Base-by-base conservation (phyloP, 2,329 filamentous ascomycete genomes). In the Botrytis porri region DNA sequence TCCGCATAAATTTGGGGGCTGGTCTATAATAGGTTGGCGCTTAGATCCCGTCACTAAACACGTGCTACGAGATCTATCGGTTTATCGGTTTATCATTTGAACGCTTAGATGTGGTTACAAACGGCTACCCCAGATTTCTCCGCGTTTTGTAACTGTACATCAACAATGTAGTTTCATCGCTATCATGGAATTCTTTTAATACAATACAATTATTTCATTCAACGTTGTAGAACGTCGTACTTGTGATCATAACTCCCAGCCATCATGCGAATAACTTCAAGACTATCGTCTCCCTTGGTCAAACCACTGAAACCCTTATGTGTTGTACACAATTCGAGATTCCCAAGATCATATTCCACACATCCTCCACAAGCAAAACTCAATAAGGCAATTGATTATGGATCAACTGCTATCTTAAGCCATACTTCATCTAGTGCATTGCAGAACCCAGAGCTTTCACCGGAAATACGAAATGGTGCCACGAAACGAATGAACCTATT, bases 401-500 rank as follows among this genome's bases (percentile, higher is more conserved):
- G 90, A 75, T 90, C 91, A 25, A 97, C 92, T 1, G 88, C 93
- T 22, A 84, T 98, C 59, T 88, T 99, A 41, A 88, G 94, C 73
- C 96, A 98, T 81, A 92, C 89, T 37, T 87, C 94, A 2, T 90
- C 93, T 76, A 84, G 89, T 1, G 89, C 94, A 12, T 87, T 97
- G 29, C 83, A 86, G 65, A 92, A 91, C 79, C 85, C 88, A 7
- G 94, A 97, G 79, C 88, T 98, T 7, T 86, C 93, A 0, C 80
- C 85, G 45, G 86, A 90, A 32, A 85, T 89, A 43, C 88, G 87
- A 76, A 89, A 89, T 80, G 89, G 90, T 63, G 87, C 90, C 1
- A 95, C 94, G 4, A 94, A 93, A 81, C 92, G 93, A 77, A 92
- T 97, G 87, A 98, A 98, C 83, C 88, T 98, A 54, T 98, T 96